These are phyloP conservation scores for Xylariomycetidae sp. DNA, from an alignment of 2,329 filamentous ascomycete genomes.

Conservation along the genomic window DNA sequence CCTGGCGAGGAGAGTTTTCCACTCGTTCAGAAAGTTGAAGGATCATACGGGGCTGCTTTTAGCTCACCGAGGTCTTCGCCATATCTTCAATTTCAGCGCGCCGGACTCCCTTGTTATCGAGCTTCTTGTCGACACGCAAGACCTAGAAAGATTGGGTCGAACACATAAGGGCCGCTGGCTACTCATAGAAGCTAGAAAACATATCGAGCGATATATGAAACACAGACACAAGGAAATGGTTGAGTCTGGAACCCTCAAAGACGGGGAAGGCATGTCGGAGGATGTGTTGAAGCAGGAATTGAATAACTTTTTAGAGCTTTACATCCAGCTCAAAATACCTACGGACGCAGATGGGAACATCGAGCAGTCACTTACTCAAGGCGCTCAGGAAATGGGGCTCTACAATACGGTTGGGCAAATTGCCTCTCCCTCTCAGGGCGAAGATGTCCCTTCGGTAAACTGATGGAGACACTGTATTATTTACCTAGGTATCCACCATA, in stretches of 20 bases:
- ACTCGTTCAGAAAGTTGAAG: slow-evolving; percentile 43
- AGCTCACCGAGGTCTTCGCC: slow-evolving; percentile 38
- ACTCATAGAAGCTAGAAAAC: slow-evolving; percentile 37
- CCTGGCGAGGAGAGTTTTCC: slow-evolving; percentile 44
- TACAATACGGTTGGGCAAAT: too few relatives aligned
- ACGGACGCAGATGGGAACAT: slow-evolving; percentile 23
- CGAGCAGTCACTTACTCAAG: slow-evolving; percentile 7
- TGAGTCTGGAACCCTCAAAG: slow-evolving; percentile 22
- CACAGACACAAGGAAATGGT: slow-evolving; percentile 19
- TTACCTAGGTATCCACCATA: too few relatives aligned
- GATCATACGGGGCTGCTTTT: slow-evolving; percentile 43
- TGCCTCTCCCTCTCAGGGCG: too few relatives aligned
- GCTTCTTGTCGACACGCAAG: slow-evolving; percentile 39
- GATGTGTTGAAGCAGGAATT: slow-evolving; percentile 34
- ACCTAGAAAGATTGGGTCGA: slow-evolving; percentile 31
- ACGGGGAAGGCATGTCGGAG: slow-evolving; percentile 29
- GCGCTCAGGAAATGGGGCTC: slow-evolving; percentile 19
- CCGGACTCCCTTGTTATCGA: slow-evolving; percentile 43
- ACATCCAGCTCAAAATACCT: slow-evolving; percentile 15
- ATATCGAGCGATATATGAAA: slow-evolving; percentile 35
- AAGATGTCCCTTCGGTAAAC: too few relatives aligned
- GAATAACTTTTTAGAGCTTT: slow-evolving; percentile 36
- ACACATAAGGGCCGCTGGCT: slow-evolving; percentile 34
- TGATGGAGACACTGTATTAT: too few relatives aligned
- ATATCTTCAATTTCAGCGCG: slow-evolving; percentile 39